Evolutionary conservation across 2,329 filamentous ascomycete genomes (phyloP), one percentile per base, ranked within the genome.

Genomic region (Drechslerella dactyloides): DNA sequence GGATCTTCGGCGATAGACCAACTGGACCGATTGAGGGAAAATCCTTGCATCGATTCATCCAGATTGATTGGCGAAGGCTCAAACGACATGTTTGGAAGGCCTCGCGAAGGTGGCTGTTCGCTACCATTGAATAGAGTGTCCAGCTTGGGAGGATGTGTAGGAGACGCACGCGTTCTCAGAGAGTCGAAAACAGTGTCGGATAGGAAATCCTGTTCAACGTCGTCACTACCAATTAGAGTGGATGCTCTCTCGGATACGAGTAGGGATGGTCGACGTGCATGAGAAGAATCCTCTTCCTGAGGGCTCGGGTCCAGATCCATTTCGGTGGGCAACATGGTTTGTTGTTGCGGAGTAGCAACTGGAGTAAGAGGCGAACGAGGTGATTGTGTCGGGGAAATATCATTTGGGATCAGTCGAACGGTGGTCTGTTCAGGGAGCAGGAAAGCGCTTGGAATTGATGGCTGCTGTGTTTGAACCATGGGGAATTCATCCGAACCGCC

Each of bases 151-250:
- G 69, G 62, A 10, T 73, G 69, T 8, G 69, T 68, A 33, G 69
- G 69, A 48, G 75, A 76, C 48, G 74, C 73, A 50, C 76, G 75
- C 10, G 76, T 77, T 46, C 76, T 74, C 64, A 77, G 61, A 53
- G 76, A 77, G 70, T 77, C 76, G 64, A 76, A 77, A 40, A 76
- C 73, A 11, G 75, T 77, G 48, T 77, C 76, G 51, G 73, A 76
- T 55, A 75, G 74, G 56, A 76, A 76, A 56, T 76, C 75, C 57
- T 75, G 73, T 63, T 76, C 69, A 65, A 76, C 74, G 64, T 69
- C 73, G 59, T 77, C 76, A 61, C 76, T 76, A 46, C 76, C 76
- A 54, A 77, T 74, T 56, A 77, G 65, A 58, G 76, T 77, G 42
- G 76, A 77, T 57, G 76, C 76, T 61, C 75, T 75, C 55, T 77